Evolutionary conservation across 108 stramenopile genomes (phyloP).

Genomic region (Skeletonema grethae): DNA sequence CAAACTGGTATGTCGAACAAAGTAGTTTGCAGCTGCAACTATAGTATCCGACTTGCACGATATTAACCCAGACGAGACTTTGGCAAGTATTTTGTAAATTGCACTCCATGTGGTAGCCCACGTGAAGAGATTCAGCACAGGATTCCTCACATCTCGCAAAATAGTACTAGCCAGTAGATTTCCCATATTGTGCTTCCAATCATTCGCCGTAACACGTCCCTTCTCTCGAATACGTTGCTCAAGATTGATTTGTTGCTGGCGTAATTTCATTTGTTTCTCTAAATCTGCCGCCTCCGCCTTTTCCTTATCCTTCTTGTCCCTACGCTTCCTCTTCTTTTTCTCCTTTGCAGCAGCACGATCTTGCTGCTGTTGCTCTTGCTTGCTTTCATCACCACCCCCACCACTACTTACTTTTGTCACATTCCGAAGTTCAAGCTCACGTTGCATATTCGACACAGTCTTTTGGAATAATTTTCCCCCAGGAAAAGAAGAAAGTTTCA

Average conservation of each 20-base stretch:
- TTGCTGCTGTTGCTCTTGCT: not conserved
- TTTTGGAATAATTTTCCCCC: conserved; percentile 13
- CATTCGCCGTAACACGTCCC: conserved; percentile 62
- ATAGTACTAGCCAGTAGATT: conserved; percentile 83
- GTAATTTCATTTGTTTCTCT: conserved; percentile 12
- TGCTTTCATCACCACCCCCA: not conserved
- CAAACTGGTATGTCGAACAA: conserved; percentile 53
- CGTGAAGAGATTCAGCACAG: conserved; percentile 58
- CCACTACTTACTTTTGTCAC: not conserved
- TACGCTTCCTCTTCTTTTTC: not conserved
- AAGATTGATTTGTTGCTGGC: conserved; percentile 19
- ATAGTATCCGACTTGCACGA: conserved; percentile 7
- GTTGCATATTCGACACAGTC: conserved; percentile 4
- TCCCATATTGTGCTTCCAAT: conserved; percentile 91
- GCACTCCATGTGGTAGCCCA: conserved; percentile 74
- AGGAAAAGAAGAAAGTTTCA: not conserved
- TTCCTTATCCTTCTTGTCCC: conserved; percentile 4
- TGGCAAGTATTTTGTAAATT: conserved; percentile 46
- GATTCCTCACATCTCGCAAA: conserved; percentile 73
- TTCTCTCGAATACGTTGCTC: conserved; percentile 31
- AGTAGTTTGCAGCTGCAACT: conserved; percentile 9
- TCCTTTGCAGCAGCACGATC: not conserved
- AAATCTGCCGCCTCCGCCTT: not conserved
- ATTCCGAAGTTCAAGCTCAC: not conserved
- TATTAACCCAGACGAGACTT: conserved; percentile 14